A percentile compares a stretch with the other conserved stretches of the same genome.
Evolutionary conservation across 2,329 filamentous ascomycete genomes (phyloP).

Genomic region (Neofusicoccum ribis): DNA sequence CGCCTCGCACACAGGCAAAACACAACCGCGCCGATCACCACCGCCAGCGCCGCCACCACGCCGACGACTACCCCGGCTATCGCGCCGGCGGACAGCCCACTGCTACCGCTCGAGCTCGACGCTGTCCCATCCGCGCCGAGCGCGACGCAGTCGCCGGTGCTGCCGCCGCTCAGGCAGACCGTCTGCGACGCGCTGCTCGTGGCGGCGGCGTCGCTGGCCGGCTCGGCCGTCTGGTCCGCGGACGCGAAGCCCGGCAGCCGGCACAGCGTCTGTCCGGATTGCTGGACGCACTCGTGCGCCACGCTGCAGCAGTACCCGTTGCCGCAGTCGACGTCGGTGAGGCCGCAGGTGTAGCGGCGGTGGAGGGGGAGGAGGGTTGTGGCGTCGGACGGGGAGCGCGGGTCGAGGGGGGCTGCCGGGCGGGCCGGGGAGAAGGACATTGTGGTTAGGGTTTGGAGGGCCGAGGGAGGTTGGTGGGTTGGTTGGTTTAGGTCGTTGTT

Average conservation of each 20-base stretch:
- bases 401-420: background rate
- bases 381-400: background rate
- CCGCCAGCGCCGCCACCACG: background rate
- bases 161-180: background rate
- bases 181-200: background rate
- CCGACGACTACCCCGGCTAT: background rate
- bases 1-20: background rate
- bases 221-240: background rate
- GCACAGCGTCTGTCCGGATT: background rate
- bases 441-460: background rate
- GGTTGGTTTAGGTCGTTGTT: no score
- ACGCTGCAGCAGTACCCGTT: background rate
- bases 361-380: background rate
- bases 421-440: background rate
- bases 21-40: background rate
- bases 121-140: background rate
- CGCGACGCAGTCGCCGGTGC: background rate
- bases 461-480: no score
- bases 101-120: background rate
- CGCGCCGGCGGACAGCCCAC: background rate
- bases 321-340: slow-evolving; percentile 2
- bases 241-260: background rate
- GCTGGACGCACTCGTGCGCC: background rate
- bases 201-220: background rate
- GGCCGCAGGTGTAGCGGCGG: slow-evolving; percentile 4